Evolutionary conservation across 2,329 filamentous ascomycete species (phyloP), one percentile per base, ranked within the genome.

Genomic region (Dothistroma pini): DNA sequence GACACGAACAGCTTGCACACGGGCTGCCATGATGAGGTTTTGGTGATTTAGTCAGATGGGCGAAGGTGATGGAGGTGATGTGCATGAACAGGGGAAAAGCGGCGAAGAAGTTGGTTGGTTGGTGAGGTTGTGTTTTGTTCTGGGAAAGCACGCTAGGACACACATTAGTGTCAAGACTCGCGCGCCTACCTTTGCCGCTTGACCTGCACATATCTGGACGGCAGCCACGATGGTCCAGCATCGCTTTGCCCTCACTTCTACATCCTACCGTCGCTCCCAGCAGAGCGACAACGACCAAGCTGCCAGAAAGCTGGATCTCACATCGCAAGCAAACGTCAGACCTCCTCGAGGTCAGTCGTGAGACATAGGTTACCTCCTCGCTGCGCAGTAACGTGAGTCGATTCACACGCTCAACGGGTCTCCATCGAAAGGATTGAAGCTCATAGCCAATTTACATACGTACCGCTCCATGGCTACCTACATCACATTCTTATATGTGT

Each of bases 401-500:
- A 38, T 7, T 7, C 34, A 38, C 3, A 29, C 25, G 25, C 25
- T 29, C 25, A 29, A 6, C 25, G 25, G 25, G 25, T 29, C 3
- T 29, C 6, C 25, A 29, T 29, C 25, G 25, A 29, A 29, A 29
- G 6, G 25, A 38, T 10, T 7, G 34, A 38, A 11, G 14, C 34
- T 29, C 25, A 29, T 38, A 38, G 3, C 3, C 14, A 10, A 51
- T 25, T 5, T 51, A 51, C 29, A 51, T 5, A 25, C 48, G 22
- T 19, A 49, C 54, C 38, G 22, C n/a, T 34, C 38, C 22, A 51
- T 51, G 41, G 25, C 31, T 16, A 14, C 44, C 53, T 63, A 65
- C 32, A 58, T 34, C 6, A 53, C 31, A 22, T n/a, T 48, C 76
- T 80, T 80, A 70, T 80, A 80, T 21, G 77, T 71, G 67, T 80